Base-by-base conservation (phyloP, 2,329 filamentous ascomycete species). In the Penicillium sp. region DNA sequence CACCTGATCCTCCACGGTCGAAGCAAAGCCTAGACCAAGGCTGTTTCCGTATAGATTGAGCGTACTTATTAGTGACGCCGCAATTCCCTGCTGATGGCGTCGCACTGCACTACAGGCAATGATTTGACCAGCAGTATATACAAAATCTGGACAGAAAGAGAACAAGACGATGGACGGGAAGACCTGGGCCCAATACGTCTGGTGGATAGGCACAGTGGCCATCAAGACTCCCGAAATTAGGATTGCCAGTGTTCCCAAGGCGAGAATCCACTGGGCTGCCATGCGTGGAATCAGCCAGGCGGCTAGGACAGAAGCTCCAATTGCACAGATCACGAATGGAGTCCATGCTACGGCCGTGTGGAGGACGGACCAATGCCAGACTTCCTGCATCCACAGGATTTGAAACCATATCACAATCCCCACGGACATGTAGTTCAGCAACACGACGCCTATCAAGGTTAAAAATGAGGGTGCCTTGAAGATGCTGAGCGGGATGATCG, bases 31-130 rank as follows among this genome's bases (percentile, higher is more conserved):
- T 0, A 85, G 66, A 0, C 77, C 79, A 2, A 84, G 59, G 1
- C 76, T 77, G 22, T 85, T 83, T 41, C 73, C 74, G 54, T 84
- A 85, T 57, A 85, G 84, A 44, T 84, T 75, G 8, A 81, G 68
- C 0, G 79, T 83, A 40, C 73, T 78, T 20, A 83, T 75, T 4
- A 84, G 56, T 12, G 71, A 76, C 0, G 71, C 72, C 2, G 71
- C 71, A 11, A 75, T 64, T 4, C 73, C 73, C 45, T 76, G 73
- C 35, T 72, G 66, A 35, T 71, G 59, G 18, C 64, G 61, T 7
- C 59, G 48, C 17, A 73, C 64, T 2, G 64, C 64, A 46, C 82
- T 73, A 18, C 72, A 76, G 6, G 84, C 64, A 18, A 83, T 70
- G 9, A 83, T 54, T 0, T 72, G 80, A 0, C 75, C 77, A 0